phyloP scores from a whole-genome alignment of 306 rosid species.

The Gastrolobium villosum region DNA sequence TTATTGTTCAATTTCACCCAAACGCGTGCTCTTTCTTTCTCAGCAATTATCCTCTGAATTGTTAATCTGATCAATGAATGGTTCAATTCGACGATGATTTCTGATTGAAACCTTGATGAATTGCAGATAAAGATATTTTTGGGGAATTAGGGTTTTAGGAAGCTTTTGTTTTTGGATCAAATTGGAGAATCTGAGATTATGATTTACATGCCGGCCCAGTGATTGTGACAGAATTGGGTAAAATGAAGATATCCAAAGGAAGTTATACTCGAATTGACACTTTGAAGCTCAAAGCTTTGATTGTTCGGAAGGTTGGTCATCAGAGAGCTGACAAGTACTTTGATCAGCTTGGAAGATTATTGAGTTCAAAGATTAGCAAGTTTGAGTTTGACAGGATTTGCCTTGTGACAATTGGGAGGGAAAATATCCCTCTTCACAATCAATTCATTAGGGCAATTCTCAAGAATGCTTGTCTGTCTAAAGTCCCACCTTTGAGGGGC shows the following conservation, averaged over 20 bases:
- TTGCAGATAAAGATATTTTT: conserved; percentile 47
- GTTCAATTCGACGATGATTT: conserved; percentile 39
- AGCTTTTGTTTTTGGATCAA: conserved; percentile 52
- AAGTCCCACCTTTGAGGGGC: conserved; percentile 69
- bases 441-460: conserved; percentile 72
- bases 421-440: conserved; percentile 84
- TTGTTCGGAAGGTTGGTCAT: conserved; percentile 72
- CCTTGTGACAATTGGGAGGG: conserved; percentile 76
- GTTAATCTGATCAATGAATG: background rate
- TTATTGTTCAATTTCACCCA: conserved; percentile 13
- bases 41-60: conserved; percentile 22
- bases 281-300: conserved; percentile 76
- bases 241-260: conserved; percentile 59
- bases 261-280: conserved; percentile 74
- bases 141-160: conserved; percentile 68
- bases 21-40: background rate
- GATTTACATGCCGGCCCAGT: conserved; percentile 48
- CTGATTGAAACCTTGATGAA: conserved; percentile 57
- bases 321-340: conserved; percentile 81
- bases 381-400: conserved; percentile 75
- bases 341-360: conserved; percentile 70
- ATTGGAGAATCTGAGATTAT: conserved; percentile 43
- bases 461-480: conserved; percentile 78
- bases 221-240: conserved; percentile 35
- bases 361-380: conserved; percentile 78